Percentiles rank a stretch among this genome's conserved stretches.
Conservation (phyloP, 331 rosid species). For the Quercus tomentella region DNA sequence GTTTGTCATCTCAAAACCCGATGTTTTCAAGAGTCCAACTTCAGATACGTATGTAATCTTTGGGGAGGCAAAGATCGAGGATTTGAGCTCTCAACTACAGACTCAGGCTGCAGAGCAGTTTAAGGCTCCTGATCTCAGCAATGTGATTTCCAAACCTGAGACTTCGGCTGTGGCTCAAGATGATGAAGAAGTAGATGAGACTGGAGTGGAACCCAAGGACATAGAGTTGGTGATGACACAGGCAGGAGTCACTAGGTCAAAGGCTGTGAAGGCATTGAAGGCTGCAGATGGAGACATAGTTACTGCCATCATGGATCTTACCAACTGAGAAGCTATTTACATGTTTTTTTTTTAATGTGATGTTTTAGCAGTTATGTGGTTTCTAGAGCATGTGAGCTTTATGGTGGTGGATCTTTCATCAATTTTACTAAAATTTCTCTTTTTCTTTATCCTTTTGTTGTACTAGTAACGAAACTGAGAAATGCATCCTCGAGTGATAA, state of each 20-base stretch:
- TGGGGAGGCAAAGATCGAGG: constrained; percentile 92
- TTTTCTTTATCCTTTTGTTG: background rate
- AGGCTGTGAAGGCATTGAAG: constrained; percentile 54
- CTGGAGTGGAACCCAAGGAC: constrained; percentile 46
- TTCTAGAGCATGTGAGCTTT: background rate
- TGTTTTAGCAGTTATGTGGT: background rate
- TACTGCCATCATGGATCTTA: constrained; percentile 57
- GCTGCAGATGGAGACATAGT: constrained; percentile 47
- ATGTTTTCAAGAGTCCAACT: constrained; percentile 87
- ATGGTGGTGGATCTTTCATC: background rate
- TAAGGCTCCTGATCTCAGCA: constrained; percentile 71
- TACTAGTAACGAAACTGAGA: background rate
- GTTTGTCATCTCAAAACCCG: constrained; percentile 89
- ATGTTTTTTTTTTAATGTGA: background rate
- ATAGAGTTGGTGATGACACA: constrained; percentile 60
- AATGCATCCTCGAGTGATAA: background rate
- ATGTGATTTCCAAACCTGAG: constrained; percentile 56
- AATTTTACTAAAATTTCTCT: background rate
- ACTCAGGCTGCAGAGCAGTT: constrained; percentile 95
- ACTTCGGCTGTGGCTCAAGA: constrained; percentile 52
- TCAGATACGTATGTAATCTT: constrained; percentile 84
- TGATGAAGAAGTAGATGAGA: constrained; percentile 49
- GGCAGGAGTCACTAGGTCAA: constrained; percentile 47
- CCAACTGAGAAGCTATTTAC: constrained; percentile 25
- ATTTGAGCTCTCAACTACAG: constrained; percentile 84